Evolutionary conservation across 345 rosid genomes (phyloP).

Genomic region (Sisymbrium irio): DNA sequence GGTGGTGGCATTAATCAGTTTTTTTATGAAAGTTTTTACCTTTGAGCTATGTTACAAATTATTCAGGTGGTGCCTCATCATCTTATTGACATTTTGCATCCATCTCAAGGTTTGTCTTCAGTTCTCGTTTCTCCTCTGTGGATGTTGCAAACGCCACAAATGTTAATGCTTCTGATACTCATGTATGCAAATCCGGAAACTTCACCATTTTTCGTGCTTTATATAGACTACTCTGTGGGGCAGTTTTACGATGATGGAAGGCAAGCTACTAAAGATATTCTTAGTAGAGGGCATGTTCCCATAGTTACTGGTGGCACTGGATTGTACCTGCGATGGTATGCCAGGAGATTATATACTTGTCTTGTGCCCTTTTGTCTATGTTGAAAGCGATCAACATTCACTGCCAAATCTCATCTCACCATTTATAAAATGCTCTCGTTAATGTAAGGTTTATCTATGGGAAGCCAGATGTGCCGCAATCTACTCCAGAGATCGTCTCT

Average conservation of each 20-base stretch:
- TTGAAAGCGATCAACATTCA: background rate
- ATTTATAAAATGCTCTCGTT: background rate
- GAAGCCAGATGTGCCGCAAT: slow-evolving; percentile 88
- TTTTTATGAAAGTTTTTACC: background rate
- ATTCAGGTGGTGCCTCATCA: slow-evolving; percentile 86
- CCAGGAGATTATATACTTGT: slow-evolving; percentile 24
- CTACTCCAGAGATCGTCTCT: slow-evolving; percentile 64
- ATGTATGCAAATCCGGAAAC: background rate
- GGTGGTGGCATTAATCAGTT: background rate
- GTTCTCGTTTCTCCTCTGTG: background rate
- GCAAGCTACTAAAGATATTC: slow-evolving; percentile 63
- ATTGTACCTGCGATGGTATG: slow-evolving; percentile 86
- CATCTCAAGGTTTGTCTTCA: slow-evolving; percentile 61
- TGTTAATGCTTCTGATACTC: background rate
- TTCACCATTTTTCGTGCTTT: background rate
- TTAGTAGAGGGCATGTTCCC: slow-evolving; percentile 60
- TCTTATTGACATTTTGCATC: slow-evolving; percentile 77
- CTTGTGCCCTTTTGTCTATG: background rate
- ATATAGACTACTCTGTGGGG: slow-evolving; percentile 87
- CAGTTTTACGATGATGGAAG: slow-evolving; percentile 71
- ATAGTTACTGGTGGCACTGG: slow-evolving; percentile 94
- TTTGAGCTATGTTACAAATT: slow-evolving; percentile 17
- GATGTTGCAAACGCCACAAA: slow-evolving; percentile 1
- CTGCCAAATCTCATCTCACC: background rate
- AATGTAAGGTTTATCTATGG: slow-evolving; percentile 73